A percentile compares a stretch with the other conserved stretches of the same genome.
phyloP scores from a whole-genome alignment of 345 rosid species.

The Physaria fendleri region DNA sequence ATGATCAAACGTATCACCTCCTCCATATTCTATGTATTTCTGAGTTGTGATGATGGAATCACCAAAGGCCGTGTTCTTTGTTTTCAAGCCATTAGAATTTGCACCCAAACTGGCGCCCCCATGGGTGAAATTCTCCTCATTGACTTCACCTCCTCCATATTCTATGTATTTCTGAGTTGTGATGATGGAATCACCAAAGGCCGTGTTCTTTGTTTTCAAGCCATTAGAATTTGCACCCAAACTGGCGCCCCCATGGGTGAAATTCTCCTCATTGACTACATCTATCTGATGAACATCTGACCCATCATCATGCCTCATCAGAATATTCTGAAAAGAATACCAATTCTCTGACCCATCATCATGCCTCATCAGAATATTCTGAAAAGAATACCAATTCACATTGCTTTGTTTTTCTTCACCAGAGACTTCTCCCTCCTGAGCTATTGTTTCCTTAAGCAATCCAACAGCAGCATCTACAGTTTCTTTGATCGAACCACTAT shows the following conservation, averaged over 20 bases:
- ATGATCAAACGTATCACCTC: slow-evolving; percentile 32
- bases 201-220: slow-evolving; percentile 21
- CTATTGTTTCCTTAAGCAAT: slow-evolving; percentile 33
- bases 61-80: slow-evolving; percentile 18
- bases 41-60: slow-evolving; percentile 44
- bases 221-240: slow-evolving; percentile 32
- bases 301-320: slow-evolving; percentile 47
- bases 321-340: slow-evolving; percentile 66
- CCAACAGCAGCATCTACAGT: slow-evolving; percentile 55
- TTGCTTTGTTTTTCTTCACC: slow-evolving; percentile 35
- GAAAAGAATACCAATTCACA: slow-evolving; percentile 67
- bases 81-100: slow-evolving; percentile 33
- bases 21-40: slow-evolving; percentile 32
- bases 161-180: slow-evolving; percentile 29
- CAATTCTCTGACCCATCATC: slow-evolving; percentile 41
- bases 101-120: slow-evolving; percentile 29
- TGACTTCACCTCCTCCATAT: slow-evolving; percentile 36
- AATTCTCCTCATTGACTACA: slow-evolving; percentile 26
- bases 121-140: slow-evolving; percentile 24
- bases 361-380: slow-evolving; percentile 56
- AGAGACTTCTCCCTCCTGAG: slow-evolving; percentile 24
- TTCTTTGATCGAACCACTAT: slow-evolving; percentile 45
- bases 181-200: slow-evolving; percentile 42
- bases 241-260: slow-evolving; percentile 26
- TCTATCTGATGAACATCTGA: slow-evolving; percentile 23